Base-by-base conservation (phyloP, 768 basidiomycete species). In the Podaxis sp. region DNA sequence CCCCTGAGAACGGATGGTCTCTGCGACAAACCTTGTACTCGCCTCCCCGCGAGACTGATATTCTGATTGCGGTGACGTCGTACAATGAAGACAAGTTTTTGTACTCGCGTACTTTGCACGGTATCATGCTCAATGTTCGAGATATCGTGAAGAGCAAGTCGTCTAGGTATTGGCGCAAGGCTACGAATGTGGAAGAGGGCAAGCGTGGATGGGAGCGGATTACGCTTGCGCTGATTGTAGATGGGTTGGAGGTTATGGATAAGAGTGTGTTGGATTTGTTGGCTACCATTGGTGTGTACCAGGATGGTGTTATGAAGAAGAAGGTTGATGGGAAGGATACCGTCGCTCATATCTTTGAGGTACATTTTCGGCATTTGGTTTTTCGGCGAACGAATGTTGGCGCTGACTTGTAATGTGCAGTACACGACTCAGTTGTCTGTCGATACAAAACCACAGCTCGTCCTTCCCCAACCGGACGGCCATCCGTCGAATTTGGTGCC, bases 401-500 rank as follows among this genome's bases (percentile, higher is more conserved):
- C 55, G 23, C 40, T 59, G 55, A 51, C 32, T 21, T 23, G 11
- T 23, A 9, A 13, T 14, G 23, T 1, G 21, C 63, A 96, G 91
- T 98, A 98, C 73, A 98, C 96, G 1, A 98, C 95, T 0, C 94
- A 96, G 71, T 81, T 98, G 23, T 96, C 93, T 0, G 88, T 98
- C 64, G 95, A 95, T 65, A 76, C 93, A 2, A 88, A 88, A 2
- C 95, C 95, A 1, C 90, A 93, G 69, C 82, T 98, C 44, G 90
- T 98, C 55, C 86, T 95, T 28, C 96, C 96, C 42, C 91, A 93
- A 69, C 82, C 85, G n/a, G 89, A 91, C 37, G 94, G 97, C 67
- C 59, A 63, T 53, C 85, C 92, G 16, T 91, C 94, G 76, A 97
- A 97, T 72, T 75, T 98, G 37, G 91, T 95, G 1, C 93, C 94